phyloP scores from a whole-genome alignment of 495 filamentous ascomycete genomes.

The Astrocystis sublimbata region DNA sequence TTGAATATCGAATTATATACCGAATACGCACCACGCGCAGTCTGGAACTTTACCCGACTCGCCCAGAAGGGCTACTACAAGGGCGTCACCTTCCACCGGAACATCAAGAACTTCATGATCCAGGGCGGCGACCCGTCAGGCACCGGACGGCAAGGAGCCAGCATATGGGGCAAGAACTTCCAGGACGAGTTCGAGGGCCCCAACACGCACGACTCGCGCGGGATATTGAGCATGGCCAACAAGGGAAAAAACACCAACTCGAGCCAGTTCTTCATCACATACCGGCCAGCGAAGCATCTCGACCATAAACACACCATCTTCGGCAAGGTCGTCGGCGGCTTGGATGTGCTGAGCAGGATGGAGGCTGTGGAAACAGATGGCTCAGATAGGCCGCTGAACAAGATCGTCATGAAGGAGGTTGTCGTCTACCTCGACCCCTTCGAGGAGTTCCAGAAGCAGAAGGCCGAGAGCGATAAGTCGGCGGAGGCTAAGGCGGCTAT shows the following conservation, averaged over 20 bases:
- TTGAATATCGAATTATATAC: conserved; percentile 89
- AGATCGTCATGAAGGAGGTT: conserved; percentile 77
- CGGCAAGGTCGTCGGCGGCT: conserved; percentile 75
- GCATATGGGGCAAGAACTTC: conserved; percentile 89
- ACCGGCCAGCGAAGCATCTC: conserved; percentile 77
- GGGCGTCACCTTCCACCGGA: conserved; percentile 80
- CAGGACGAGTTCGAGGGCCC: conserved; percentile 92
- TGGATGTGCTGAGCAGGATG: conserved; percentile 69
- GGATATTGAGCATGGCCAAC: conserved; percentile 91
- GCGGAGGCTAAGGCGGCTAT: conserved; percentile 56
- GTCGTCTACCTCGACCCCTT: conserved; percentile 94
- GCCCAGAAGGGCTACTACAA: conserved; percentile 89
- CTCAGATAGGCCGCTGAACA: conserved; percentile 70
- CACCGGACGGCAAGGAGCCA: conserved; percentile 82
- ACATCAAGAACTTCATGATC: conserved; percentile 96
- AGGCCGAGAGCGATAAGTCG: conserved; percentile 50
- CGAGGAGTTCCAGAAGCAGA: conserved; percentile 79
- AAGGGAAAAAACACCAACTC: conserved; percentile 98
- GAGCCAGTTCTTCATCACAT: conserved; percentile 93
- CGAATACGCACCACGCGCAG: conserved; percentile 85
- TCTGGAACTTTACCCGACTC: conserved; percentile 94
- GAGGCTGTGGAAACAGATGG: conserved; percentile 70
- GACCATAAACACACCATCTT: conserved; percentile 98
- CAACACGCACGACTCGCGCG: conserved; percentile 72
- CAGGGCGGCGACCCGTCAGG: conserved; percentile 95